Evolutionary conservation across 2,329 filamentous ascomycete genomes (phyloP).

Genomic region (Pseudogymnoascus sp.): DNA sequence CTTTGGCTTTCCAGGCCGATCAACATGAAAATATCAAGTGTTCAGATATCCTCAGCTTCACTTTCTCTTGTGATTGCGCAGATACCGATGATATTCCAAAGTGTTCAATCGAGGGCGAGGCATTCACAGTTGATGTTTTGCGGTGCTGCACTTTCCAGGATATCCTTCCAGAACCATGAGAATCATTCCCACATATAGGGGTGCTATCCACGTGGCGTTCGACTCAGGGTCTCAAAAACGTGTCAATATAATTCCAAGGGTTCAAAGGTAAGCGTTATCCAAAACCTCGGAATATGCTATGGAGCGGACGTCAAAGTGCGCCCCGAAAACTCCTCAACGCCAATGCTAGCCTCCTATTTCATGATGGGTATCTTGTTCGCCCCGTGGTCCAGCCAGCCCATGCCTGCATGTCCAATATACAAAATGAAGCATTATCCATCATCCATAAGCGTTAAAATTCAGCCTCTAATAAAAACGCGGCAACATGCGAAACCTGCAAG

Average conservation of each 20-base stretch:
- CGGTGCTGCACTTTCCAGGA: background rate
- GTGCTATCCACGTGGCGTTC: background rate
- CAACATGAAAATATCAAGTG: background rate
- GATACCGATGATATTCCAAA: background rate
- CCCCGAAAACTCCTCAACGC: background rate
- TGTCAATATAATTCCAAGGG: background rate
- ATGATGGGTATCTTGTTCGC: background rate
- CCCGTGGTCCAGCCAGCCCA: background rate
- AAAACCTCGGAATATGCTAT: background rate
- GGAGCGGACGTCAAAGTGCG: background rate
- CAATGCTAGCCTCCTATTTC: conserved; percentile 4
- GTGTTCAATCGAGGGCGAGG: background rate
- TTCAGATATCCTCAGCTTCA: background rate
- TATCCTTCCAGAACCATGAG: background rate
- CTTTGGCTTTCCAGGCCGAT: background rate
- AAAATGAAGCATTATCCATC: background rate
- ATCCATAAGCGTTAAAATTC: background rate
- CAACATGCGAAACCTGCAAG: background rate
- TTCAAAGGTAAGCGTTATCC: background rate
- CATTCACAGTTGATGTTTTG: background rate
- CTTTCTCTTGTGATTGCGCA: background rate
- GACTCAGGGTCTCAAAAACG: background rate
- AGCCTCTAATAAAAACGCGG: background rate
- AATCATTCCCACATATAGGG: conserved; percentile 3
- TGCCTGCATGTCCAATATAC: background rate